phyloP scores from a whole-genome alignment of 495 filamentous ascomycete genomes.

The Aspergillus ostianus region DNA sequence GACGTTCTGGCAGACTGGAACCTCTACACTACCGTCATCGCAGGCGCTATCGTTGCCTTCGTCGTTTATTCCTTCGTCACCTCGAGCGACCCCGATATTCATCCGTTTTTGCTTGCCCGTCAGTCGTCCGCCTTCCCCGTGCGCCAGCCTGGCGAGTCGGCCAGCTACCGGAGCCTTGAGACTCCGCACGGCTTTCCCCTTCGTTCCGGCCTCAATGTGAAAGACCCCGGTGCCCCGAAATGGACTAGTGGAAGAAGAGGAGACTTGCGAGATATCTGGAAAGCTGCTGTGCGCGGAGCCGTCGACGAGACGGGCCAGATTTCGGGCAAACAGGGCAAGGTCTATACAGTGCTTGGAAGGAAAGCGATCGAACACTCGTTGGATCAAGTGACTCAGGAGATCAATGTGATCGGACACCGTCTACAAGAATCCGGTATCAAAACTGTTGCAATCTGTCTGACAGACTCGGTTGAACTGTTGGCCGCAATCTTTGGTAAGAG shows the following conservation, averaged over 20 bases:
- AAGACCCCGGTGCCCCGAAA: slow-evolving; percentile 74
- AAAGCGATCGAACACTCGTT: slow-evolving; percentile 68
- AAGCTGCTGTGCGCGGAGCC: slow-evolving; percentile 63
- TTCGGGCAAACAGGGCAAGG: slow-evolving; percentile 65
- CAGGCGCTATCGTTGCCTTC: slow-evolving; percentile 56
- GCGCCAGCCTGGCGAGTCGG: slow-evolving; percentile 78
- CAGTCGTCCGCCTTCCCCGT: slow-evolving; percentile 77
- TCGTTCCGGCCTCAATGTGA: slow-evolving; percentile 78
- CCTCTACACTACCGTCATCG: slow-evolving; percentile 64
- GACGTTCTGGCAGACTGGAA: slow-evolving; percentile 77
- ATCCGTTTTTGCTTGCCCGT: slow-evolving; percentile 84
- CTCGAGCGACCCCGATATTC: slow-evolving; percentile 75
- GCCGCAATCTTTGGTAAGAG: slow-evolving; percentile 62
- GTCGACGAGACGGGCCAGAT: slow-evolving; percentile 57
- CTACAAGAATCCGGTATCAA: slow-evolving; percentile 66
- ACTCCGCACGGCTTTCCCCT: slow-evolving; percentile 84
- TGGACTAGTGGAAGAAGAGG: slow-evolving; percentile 82
- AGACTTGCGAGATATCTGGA: slow-evolving; percentile 93
- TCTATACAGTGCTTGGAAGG: slow-evolving; percentile 78
- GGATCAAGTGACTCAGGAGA: slow-evolving; percentile 74
- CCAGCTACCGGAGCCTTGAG: slow-evolving; percentile 75
- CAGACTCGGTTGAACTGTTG: slow-evolving; percentile 89
- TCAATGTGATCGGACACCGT: slow-evolving; percentile 80
- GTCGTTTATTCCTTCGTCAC: slow-evolving; percentile 63
- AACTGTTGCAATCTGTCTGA: slow-evolving; percentile 84